Conservation (phyloP, 352 stramenopile species). For the Globisporangium splendens region DNA sequence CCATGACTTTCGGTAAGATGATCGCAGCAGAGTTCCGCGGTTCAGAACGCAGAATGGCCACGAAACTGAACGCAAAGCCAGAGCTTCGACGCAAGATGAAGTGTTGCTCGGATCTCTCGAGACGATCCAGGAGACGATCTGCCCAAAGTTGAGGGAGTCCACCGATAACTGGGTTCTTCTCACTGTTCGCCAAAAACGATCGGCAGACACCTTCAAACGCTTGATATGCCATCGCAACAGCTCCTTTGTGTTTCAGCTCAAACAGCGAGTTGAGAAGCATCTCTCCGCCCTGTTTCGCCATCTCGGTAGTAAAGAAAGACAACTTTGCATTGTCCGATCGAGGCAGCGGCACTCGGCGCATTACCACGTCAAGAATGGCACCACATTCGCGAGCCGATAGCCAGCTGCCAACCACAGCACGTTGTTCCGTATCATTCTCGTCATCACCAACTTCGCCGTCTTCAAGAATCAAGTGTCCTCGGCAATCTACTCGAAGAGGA, state of each 20-base stretch:
- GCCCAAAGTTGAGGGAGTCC: conserved; percentile 68
- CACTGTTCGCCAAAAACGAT: conserved; percentile 62
- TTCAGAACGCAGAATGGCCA: conserved; percentile 84
- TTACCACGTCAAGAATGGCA: conserved; percentile 71
- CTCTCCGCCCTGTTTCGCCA: conserved; percentile 57
- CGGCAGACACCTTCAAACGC: conserved; percentile 85
- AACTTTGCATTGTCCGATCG: conserved; percentile 21
- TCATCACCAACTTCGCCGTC: conserved; percentile 33
- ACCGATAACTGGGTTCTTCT: conserved; percentile 49
- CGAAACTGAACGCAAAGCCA: conserved; percentile 87
- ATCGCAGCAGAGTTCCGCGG: conserved; percentile 74
- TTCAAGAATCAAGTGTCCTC: conserved; percentile 74
- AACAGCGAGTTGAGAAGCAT: conserved; percentile 80
- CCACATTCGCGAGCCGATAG: conserved; percentile 80
- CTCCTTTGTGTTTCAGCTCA: conserved; percentile 87
- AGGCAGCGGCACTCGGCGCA: conserved; percentile 57
- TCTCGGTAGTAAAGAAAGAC: conserved; percentile 37
- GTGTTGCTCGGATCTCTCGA: conserved; percentile 77
- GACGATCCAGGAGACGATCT: conserved; percentile 64
- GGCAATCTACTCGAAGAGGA: conserved; percentile 71
- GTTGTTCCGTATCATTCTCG: conserved; percentile 57
- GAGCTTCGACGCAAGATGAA: conserved; percentile 87
- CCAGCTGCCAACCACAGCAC: conserved; percentile 84
- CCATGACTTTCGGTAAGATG: conserved; percentile 76
- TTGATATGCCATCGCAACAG: conserved; percentile 78